A percentile compares a stretch with the other conserved stretches of the same genome.
phyloP scores from a whole-genome alignment of 2,329 filamentous ascomycete species.

The Microdochium trichocladiopsis region DNA sequence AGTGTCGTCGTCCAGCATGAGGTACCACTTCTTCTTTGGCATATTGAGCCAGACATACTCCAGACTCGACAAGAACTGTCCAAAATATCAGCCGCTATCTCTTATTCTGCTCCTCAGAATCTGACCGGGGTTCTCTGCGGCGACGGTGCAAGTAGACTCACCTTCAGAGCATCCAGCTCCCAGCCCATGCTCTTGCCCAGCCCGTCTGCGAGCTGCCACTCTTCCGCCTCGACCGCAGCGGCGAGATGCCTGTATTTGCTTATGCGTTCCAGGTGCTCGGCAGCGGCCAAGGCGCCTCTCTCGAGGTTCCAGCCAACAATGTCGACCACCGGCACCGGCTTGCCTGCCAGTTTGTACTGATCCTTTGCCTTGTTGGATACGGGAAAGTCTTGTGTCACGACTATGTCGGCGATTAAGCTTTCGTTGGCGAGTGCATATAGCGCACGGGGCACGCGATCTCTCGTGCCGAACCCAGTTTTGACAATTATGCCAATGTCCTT shows the following conservation, averaged over 20 bases:
- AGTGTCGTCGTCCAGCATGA: constrained; percentile 52
- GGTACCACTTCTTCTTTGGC: constrained; percentile 51
- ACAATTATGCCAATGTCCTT: constrained; percentile 43
- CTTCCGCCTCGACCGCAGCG: constrained; percentile 22
- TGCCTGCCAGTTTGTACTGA: constrained; percentile 16
- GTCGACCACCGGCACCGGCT: constrained; percentile 17
- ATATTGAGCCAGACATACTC: constrained; percentile 41
- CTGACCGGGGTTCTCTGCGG: not conserved
- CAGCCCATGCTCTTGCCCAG: constrained; percentile 22
- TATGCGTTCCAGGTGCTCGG: constrained; percentile 19
- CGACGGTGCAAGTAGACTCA: constrained; percentile 6
- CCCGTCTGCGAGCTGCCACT: constrained; percentile 21
- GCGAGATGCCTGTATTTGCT: constrained; percentile 20
- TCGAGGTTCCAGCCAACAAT: constrained; percentile 24
- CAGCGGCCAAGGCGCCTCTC: constrained; percentile 16
- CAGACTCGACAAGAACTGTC: constrained; percentile 46
- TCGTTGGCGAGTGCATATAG: constrained; percentile 36
- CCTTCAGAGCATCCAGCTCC: constrained; percentile 28
- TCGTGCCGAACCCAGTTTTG: constrained; percentile 50
- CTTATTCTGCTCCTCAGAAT: not conserved
- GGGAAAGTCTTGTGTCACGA: constrained; percentile 46
- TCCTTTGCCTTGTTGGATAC: constrained; percentile 10
- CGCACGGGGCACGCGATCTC: constrained; percentile 37
- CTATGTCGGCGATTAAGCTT: constrained; percentile 29
- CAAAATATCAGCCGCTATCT: not conserved